Conservation (phyloP, 2,329 filamentous ascomycete genomes). For the Alternaria rosae region DNA sequence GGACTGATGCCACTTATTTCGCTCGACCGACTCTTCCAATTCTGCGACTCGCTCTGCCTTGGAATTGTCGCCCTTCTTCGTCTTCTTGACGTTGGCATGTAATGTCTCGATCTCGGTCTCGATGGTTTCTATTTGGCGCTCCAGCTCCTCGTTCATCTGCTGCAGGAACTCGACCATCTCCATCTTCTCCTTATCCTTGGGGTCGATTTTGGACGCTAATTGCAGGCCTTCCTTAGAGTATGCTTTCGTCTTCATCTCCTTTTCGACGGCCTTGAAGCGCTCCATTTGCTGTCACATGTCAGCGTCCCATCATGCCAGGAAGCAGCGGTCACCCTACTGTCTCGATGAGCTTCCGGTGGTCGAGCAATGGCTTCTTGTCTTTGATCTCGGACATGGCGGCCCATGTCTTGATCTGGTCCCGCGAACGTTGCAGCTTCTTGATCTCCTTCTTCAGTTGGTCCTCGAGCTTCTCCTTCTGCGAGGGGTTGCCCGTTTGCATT, state of each 20-base stretch:
- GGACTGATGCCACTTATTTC: slow-evolving; percentile 94
- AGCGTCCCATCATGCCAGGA: slow-evolving; percentile 31
- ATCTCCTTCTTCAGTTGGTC: slow-evolving; percentile 99
- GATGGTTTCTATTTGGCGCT: slow-evolving; percentile 88
- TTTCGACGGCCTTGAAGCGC: slow-evolving; percentile 99
- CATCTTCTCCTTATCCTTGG: slow-evolving; percentile 94
- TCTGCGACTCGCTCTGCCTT: slow-evolving; percentile 90
- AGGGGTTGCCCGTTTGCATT: slow-evolving; percentile 85
- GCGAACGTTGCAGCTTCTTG: slow-evolving; percentile 97
- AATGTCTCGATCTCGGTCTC: slow-evolving; percentile 90
- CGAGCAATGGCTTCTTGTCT: slow-evolving; percentile 94
- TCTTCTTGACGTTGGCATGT: slow-evolving; percentile 91
- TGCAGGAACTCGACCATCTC: slow-evolving; percentile 88
- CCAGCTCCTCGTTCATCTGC: slow-evolving; percentile 87
- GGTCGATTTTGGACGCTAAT: slow-evolving; percentile 89
- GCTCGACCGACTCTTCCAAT: slow-evolving; percentile 83
- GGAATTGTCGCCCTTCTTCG: slow-evolving; percentile 78
- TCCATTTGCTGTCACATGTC: slow-evolving; percentile 84
- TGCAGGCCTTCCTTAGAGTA: slow-evolving; percentile 98
- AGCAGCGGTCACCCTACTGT: slow-evolving; percentile 68
- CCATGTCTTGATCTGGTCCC: slow-evolving; percentile 99
- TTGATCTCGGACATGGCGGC: slow-evolving; percentile 98
- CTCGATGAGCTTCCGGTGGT: slow-evolving; percentile 95
- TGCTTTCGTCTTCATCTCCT: slow-evolving; percentile 99
- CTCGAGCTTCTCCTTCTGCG: slow-evolving; percentile 97